Evolutionary conservation across 1,139 yeast genomes (phyloP), one percentile per base, ranked within the genome.

Genomic region (Geotrichum australiense): DNA sequence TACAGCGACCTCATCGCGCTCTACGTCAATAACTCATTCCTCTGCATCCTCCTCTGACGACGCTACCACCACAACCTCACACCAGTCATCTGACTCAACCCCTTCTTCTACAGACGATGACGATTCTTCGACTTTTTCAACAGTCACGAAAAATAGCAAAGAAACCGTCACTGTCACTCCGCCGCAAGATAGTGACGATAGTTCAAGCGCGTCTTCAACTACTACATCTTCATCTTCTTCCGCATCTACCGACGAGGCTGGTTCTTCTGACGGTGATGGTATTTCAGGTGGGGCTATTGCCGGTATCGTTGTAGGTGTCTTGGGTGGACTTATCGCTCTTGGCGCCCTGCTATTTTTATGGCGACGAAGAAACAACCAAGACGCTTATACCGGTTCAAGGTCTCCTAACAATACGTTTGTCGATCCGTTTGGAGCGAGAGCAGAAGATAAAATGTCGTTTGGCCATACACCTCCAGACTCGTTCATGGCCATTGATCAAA

Each of bases 401-500:
- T 49, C 43, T 30, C 46, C 50, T 48, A 38, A 46, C 42, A 20
- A 36, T 27, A 48, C 50, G 16, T 59, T 57, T 52, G 54, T 55
- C 37, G 58, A 53, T 41, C 59, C 61, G 20, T 54, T 51, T 37
- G 54, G 42, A 39, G 30, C 33, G 14, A 42, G 38, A 21, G 24
- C 32, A 14, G 47, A 43, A 18, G 45, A 43, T 38, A 35, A 41
- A 47, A 55, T 40, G 45, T 26, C 36, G 15, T 40, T 37, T 37
- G 40, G 42, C 8, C 38, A 28, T 15, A 34, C 25, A n/a, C 41
- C 47, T 16, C 38, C 74, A 70, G 46, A 65, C 67, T 73, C 62
- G 66, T 61, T 77, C 69, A 39, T 73, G 44, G 68, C 79, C 40
- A 80, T 78, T 45, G 89, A 81, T 59, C 84, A 80, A 36, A 67